Conservation (phyloP, 2,329 filamentous ascomycete genomes). For the Didymella glomerata region DNA sequence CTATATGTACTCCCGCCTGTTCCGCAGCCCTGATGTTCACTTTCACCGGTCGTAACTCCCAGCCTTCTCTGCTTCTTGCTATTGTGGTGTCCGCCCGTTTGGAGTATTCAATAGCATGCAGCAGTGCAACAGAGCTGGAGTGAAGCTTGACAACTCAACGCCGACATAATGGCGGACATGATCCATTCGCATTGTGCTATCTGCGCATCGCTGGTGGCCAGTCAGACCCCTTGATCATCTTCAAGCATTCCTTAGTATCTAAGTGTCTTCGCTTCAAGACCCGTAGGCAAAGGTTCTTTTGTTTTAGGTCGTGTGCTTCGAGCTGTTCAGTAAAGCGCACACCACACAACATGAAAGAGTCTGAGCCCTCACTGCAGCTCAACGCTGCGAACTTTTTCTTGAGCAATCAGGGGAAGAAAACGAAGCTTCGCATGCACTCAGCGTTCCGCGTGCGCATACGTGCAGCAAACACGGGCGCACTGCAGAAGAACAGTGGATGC, state of each 20-base stretch:
- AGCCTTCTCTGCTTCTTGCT: neutral
- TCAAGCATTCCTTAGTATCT: neutral
- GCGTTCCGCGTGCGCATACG: neutral
- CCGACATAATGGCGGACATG: constrained; percentile 3
- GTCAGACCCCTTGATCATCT: neutral
- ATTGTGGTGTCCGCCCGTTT: neutral
- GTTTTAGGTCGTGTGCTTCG: neutral
- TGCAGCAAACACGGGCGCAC: neutral
- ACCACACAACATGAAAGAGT: neutral
- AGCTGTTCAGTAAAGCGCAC: neutral
- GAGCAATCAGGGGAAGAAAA: neutral
- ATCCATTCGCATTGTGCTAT: neutral
- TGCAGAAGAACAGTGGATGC: neutral
- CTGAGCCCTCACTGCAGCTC: neutral
- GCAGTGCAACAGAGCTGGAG: neutral
- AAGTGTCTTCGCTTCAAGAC: neutral
- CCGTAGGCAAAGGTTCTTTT: neutral
- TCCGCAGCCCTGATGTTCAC: constrained; percentile 22
- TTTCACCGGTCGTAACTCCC: constrained; percentile 17
- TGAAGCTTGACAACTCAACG: constrained; percentile 5
- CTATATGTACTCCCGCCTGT: constrained; percentile 20
- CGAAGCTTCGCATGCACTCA: neutral
- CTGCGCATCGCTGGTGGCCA: neutral
- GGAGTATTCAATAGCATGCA: neutral
- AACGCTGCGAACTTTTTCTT: neutral